Evolutionary conservation across 768 basidiomycete species (phyloP).

Genomic region (Lentinula sp.): DNA sequence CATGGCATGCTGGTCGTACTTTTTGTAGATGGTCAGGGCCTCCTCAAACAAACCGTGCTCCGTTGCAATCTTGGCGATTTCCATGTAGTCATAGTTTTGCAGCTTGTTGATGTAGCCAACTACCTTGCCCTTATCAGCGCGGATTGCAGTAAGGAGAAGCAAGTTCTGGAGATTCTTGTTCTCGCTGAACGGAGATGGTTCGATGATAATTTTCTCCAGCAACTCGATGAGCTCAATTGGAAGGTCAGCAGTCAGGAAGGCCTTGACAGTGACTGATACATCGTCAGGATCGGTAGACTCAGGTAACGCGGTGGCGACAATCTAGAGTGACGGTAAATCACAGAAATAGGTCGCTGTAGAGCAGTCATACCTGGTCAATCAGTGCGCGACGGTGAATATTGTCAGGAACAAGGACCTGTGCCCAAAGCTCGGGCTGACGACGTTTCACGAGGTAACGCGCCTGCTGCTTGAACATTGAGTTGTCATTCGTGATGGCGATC

Average conservation of each 20-base stretch:
- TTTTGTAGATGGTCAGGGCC: constrained; percentile 95
- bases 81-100: constrained; percentile 88
- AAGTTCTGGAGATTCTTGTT: constrained; percentile 96
- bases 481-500: constrained; percentile 95
- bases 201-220: constrained; percentile 97
- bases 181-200: constrained; percentile 96
- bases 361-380: constrained; percentile 75
- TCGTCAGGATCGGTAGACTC: constrained; percentile 98
- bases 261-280: constrained; percentile 97
- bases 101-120: constrained; percentile 97
- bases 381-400: constrained; percentile 91
- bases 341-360: constrained; percentile 2
- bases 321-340: constrained; percentile 33
- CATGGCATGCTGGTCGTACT: constrained; percentile 90
- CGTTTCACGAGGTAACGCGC: constrained; percentile 97
- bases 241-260: constrained; percentile 94
- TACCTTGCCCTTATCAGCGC: constrained; percentile 97
- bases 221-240: constrained; percentile 96
- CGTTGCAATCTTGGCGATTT: constrained; percentile 95
- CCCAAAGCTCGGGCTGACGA: constrained; percentile 93
- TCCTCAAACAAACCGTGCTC: constrained; percentile 96
- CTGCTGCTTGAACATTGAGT: constrained; percentile 99
- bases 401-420: constrained; percentile 83
- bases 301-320: constrained; percentile 91
- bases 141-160: constrained; percentile 89